Base-by-base conservation (phyloP, 2,329 filamentous ascomycete genomes). In the Paecilomyces niveus region DNA sequence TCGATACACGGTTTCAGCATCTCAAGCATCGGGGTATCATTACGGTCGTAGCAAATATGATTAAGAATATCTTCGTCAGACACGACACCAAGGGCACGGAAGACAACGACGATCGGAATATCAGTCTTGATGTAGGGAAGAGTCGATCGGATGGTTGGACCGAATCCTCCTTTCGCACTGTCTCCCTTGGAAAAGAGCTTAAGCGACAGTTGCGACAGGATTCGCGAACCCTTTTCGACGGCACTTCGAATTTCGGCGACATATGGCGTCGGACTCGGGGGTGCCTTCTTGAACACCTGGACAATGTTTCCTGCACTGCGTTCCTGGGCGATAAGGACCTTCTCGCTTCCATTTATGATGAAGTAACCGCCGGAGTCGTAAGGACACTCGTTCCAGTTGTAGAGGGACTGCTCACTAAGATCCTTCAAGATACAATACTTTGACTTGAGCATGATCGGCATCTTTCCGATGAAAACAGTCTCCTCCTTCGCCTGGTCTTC, bases 341-440 rank as follows among this genome's bases (percentile, higher is more conserved):
- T 99, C 73, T 99, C 94, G 75, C 90, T 96, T 51, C 94, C 94
- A 78, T 99, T 99, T 82, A 99, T 99, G 68, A 99, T 91, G 71
- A 99, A 99, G 76, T 99, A 99, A 64, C 94, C 94, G 65, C 94
- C 94, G 71, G 97, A 94, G 70, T 99, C 94, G 74, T 97, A 99
- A 0, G 94, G 94, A 66, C 94, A 99, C 76, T 99, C 94, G 71
- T 96, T 96, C 74, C 95, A 87, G 53, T 89, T 83, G 72, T 96
- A 97, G 1, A 99, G 82, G 54, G 90, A 88, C 56, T 94, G 88
- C 64, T 97, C 93, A 54, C 85, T 85, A 70, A 95, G 85, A 65
- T 89, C 87, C 65, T 89, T 89, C 65, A 99, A 77, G 64, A 95
- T 90, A 75, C 94, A 99, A 67, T 96, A 94, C 75, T 93, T 90